Base-by-base conservation (phyloP, 2,329 filamentous ascomycete genomes). In the Colletotrichum zoysiae region DNA sequence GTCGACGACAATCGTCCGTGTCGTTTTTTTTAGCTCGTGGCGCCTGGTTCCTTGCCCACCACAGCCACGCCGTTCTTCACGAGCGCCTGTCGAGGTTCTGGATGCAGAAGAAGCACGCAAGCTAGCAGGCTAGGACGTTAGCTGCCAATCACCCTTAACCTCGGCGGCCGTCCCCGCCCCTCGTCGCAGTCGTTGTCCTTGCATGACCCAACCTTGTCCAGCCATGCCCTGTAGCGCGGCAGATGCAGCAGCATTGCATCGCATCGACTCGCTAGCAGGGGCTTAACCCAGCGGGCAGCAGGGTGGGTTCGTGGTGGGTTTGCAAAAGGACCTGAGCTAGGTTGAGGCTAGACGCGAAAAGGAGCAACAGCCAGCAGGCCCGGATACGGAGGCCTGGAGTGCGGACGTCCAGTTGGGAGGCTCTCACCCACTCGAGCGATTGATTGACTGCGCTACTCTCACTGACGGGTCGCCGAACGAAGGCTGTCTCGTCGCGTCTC, bases 251-350 rank as follows among this genome's bases (percentile, higher is more conserved):
- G 67, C 70, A 71, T 65, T 65, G 70, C 70, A 73, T 66, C 70
- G 70, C 70, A 73, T 66, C 67, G 67, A 57, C 50, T 61, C 16
- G 61, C 66, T 71, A 61, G 70, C 65, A 71, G 53, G 65, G 69
- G 7, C 14, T 2, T 12, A 38, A 7, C 38, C n/a, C 65, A 71
- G 33, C 51, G 51, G 53, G 65, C 50, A 67, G 57, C 46, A 61
- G 63, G 65, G 69, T 71, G 69, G 65, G 46, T 71, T 71, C 42
- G 58, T 71, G 67, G 70, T 72, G 67, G 70, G 66, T 73, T 73
- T 73, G 67, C 70, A 73, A 73, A 73, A 73, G 70, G 70, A 73
- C 70, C 70, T 73, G 70, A 73, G 67, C 70, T 70, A 73, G 70
- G 67, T 66, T 58, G 67, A 70, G 67, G 67, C 67, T 71, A 66